Percentiles rank a stretch among this genome's conserved stretches.
phyloP scores from a whole-genome alignment of 1,139 yeast genomes.

The Nakaseomyces bracarensis region DNA sequence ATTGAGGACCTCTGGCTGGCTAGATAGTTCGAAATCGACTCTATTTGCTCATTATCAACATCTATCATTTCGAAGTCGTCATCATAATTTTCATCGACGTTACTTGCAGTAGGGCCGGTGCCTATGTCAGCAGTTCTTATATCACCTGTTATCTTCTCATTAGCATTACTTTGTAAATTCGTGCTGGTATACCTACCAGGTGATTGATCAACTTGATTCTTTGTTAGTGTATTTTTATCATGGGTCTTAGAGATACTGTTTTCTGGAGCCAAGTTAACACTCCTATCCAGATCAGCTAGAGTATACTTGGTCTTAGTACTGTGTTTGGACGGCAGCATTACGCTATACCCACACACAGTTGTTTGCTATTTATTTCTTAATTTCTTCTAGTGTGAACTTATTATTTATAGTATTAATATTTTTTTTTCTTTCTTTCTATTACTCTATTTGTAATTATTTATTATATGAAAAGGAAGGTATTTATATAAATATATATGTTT shows the following conservation, averaged over 20 bases:
- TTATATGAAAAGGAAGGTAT: background rate
- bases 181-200: too few species aligned
- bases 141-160: too few species aligned
- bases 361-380: too few species aligned
- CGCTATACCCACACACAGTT: background rate
- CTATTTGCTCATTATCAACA: constrained; percentile 43
- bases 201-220: too few species aligned
- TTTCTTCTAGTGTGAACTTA: too few species aligned
- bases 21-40: constrained; percentile 40
- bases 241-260: too few species aligned
- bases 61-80: constrained; percentile 47
- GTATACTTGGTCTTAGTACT: background rate
- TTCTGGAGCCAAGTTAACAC: too few species aligned
- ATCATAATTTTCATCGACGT: constrained; percentile 15
- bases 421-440: background rate
- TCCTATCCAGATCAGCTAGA: constrained; percentile 2
- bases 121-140: too few species aligned
- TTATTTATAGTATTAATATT: background rate
- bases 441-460: background rate
- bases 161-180: too few species aligned
- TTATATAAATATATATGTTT: background rate
- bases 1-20: constrained; percentile 19
- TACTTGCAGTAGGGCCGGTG: background rate
- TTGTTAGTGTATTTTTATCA: too few species aligned
- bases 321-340: constrained; percentile 4